Percentiles rank a stretch among this genome's conserved stretches.
Conservation (phyloP, 345 rosid genomes). For the Rhizophora mangle region DNA sequence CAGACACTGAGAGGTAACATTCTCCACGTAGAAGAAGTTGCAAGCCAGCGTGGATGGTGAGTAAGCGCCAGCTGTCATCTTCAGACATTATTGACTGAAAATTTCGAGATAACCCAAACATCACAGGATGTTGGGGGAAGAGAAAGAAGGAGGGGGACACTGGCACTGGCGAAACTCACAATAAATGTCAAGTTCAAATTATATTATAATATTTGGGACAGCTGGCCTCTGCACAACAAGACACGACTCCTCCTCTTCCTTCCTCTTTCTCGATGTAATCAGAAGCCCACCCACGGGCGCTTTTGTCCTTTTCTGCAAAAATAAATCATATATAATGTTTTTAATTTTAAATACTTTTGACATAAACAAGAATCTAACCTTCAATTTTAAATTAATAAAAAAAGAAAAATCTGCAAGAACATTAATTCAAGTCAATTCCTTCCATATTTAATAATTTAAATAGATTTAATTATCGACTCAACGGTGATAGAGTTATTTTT, state of each 20-base stretch:
- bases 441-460: too few relatives aligned
- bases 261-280: too few relatives aligned
- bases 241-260: neutral
- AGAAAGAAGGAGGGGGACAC: neutral
- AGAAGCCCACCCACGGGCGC: neutral
- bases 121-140: constrained; percentile 1
- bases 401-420: too few relatives aligned
- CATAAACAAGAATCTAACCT: too few relatives aligned
- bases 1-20: neutral
- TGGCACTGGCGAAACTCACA: too few relatives aligned
- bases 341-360: too few relatives aligned
- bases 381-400: too few relatives aligned
- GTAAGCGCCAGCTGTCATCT: constrained; percentile 2
- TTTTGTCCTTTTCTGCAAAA: too few relatives aligned
- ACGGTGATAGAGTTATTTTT: too few relatives aligned
- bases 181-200: neutral
- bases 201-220: neutral
- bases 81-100: neutral
- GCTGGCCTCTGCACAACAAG: constrained; percentile 6
- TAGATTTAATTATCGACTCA: too few relatives aligned
- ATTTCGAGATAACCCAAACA: neutral
- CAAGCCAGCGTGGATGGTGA: constrained; percentile 14
- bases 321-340: too few relatives aligned
- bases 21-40: neutral
- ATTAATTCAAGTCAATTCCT: too few relatives aligned